phyloP scores from a whole-genome alignment of 2,329 filamentous ascomycete species.

The Cladorrhinum sp. region DNA sequence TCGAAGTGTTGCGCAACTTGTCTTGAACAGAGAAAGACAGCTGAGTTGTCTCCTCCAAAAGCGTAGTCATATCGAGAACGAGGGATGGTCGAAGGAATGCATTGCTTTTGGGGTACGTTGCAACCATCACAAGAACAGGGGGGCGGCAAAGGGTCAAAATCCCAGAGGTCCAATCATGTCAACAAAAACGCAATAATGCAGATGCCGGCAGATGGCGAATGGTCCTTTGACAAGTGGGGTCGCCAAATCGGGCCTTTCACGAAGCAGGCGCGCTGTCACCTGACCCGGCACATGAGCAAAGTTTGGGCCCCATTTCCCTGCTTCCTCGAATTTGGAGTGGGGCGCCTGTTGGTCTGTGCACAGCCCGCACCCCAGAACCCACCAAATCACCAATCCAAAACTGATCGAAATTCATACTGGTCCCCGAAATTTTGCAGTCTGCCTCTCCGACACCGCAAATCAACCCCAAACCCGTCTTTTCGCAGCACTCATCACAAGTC shows the following conservation, averaged over 20 bases:
- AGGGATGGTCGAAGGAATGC: background rate
- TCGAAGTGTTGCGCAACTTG: conserved; percentile 6
- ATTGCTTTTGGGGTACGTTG: background rate
- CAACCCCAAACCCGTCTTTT: conserved; percentile 30
- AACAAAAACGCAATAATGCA: conserved; percentile 6
- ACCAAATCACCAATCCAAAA: conserved; percentile 28
- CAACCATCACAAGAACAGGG: background rate
- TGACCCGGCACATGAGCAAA: conserved; percentile 28
- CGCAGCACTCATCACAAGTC: conserved; percentile 37
- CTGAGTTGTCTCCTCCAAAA: background rate
- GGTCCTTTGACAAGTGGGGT: background rate
- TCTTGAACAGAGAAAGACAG: conserved; percentile 7
- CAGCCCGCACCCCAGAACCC: conserved; percentile 25
- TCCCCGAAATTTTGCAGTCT: conserved; percentile 30
- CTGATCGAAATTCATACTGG: conserved; percentile 26
- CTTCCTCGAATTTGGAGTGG: conserved; percentile 4
- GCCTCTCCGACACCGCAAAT: conserved; percentile 28
- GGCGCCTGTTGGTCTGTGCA: conserved; percentile 22
- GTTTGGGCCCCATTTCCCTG: background rate
- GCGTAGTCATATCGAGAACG: background rate
- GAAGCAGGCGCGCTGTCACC: conserved; percentile 29
- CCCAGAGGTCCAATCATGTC: background rate
- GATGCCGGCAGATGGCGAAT: background rate
- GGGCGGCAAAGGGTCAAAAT: background rate
- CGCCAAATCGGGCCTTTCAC: conserved; percentile 14